Evolutionary conservation across 2,329 filamentous ascomycete species (phyloP), one percentile per base, ranked within the genome.

Genomic region (Colletotrichum sp.): DNA sequence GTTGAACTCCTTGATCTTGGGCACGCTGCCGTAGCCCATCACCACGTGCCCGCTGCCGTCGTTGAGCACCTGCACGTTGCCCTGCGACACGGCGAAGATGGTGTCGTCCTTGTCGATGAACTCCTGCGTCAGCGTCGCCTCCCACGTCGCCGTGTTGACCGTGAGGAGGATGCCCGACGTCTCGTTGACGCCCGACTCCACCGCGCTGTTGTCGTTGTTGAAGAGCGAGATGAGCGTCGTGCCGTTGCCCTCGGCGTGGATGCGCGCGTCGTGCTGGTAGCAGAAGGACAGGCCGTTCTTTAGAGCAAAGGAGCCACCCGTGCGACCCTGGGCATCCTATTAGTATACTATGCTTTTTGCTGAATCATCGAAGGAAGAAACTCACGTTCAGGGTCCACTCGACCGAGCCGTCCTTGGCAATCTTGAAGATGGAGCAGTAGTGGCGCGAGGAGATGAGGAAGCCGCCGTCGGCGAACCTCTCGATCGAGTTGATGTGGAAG

Each of bases 401-500:
- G 80, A 84, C 2, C 82, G 79, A 60, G 82, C 83, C 71, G 16
- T 74, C 44, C 25, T 65, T 69, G 39, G 71, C 71, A 39, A 92
- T 86, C 67, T 86, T 86, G 36, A 84, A 83, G 13, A 91, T 82
- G 22, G 86, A 84, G 78, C 86, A 86, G 67, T 86, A 84, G 78
- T 90, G 86, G 2, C 89, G 87, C 1, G 87, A 85, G 0, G 89
- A 91, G n/a, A 92, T 84, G 13, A 92, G 80, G 72, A 89, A 92
- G 78, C 91, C 88, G 6, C 88, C 88, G 0, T 84, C 78, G 0
- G 81, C 78, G 68, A 87, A 86, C 79, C 91, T 90, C 78, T 90
- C 87, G 32, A 91, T 82, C 44, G 88, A 88, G 82, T 91, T 90
- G 81, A 91, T 87, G 80, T 91, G 89, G 80, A 91, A 91, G 76